Conservation (phyloP, 106 monocot species). For the Phalaenopsis aphrodite region DNA sequence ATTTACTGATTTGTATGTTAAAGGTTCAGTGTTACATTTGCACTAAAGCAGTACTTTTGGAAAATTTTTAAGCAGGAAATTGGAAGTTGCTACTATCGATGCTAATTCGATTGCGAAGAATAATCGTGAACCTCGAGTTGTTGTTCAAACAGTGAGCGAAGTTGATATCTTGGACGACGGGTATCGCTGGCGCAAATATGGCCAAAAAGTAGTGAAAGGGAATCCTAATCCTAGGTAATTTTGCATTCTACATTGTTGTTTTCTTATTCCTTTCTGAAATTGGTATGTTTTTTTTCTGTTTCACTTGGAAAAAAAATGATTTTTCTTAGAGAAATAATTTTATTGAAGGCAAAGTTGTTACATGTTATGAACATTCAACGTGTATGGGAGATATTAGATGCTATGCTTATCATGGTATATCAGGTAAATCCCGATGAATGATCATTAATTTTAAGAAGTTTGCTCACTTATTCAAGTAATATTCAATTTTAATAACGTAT, state of each 20-base stretch:
- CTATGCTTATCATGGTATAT: background rate
- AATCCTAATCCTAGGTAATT: slow-evolving; percentile 92
- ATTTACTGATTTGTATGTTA: background rate
- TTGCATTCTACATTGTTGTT: background rate
- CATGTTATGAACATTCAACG: background rate
- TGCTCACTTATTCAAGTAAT: too few relatives aligned
- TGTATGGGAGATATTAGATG: background rate
- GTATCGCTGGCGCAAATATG: slow-evolving; percentile 98
- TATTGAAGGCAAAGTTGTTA: background rate
- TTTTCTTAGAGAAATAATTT: background rate
- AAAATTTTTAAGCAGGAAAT: slow-evolving; percentile 47
- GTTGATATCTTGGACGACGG: slow-evolving; percentile 99
- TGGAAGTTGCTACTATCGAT: slow-evolving; percentile 41
- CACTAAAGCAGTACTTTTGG: background rate
- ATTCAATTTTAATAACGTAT: too few relatives aligned
- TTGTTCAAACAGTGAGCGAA: slow-evolving; percentile 97
- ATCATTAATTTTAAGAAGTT: background rate
- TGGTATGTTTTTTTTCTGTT: background rate
- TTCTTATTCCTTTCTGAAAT: background rate
- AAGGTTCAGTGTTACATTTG: background rate
- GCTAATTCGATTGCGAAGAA: slow-evolving; percentile 43
- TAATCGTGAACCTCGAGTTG: slow-evolving; percentile 89
- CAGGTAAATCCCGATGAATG: background rate
- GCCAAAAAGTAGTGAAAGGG: slow-evolving; percentile 98
- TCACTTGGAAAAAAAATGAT: background rate